These are phyloP conservation scores for Mallotus repandus DNA, from an alignment of 441 rosid genomes.

Conservation along the genomic window DNA sequence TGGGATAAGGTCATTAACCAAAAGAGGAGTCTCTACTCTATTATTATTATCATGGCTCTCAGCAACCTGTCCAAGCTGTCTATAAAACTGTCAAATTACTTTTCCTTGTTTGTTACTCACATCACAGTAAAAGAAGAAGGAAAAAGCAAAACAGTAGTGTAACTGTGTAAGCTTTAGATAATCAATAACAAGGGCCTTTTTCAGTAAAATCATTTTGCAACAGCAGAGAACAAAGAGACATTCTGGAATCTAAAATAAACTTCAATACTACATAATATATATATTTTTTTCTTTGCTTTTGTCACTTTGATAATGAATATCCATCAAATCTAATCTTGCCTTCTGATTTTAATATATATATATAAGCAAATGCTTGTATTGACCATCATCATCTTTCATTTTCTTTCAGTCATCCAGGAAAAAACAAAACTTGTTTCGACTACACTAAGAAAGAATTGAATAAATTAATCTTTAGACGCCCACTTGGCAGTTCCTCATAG, in stretches of 20 bases:
- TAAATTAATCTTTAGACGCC: conserved; percentile 41
- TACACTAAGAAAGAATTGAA: conserved; percentile 54
- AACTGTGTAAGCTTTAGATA: conserved; percentile 16
- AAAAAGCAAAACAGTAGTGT: conserved; percentile 10
- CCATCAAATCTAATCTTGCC: conserved; percentile 25
- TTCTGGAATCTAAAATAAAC: conserved; percentile 32
- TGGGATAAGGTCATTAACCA: conserved; percentile 1
- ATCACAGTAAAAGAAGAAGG: conserved; percentile 12
- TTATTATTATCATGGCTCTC: conserved; percentile 28
- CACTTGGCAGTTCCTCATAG: conserved; percentile 46
- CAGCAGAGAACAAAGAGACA: conserved; percentile 18
- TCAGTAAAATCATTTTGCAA: conserved; percentile 41
- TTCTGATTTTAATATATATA: conserved; percentile 31
- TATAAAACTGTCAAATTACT: conserved; percentile 30
- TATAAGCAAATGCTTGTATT: conserved; percentile 39
- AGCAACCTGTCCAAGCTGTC: conserved; percentile 38
- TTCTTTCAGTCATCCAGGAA: conserved; percentile 27
- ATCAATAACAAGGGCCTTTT: conserved; percentile 40
- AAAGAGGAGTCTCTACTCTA: conserved; percentile 15
- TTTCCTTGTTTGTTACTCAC: conserved; percentile 27
- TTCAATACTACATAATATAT: conserved; percentile 25
- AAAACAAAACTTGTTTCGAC: conserved; percentile 29
- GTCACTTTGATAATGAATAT: conserved; percentile 31
- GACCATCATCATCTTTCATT: conserved; percentile 33
- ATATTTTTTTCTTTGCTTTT: conserved; percentile 20